These are phyloP conservation scores for Ceratobasidium sp. DNA, from an alignment of 1,284 basidiomycete species.

Conservation along the genomic window DNA sequence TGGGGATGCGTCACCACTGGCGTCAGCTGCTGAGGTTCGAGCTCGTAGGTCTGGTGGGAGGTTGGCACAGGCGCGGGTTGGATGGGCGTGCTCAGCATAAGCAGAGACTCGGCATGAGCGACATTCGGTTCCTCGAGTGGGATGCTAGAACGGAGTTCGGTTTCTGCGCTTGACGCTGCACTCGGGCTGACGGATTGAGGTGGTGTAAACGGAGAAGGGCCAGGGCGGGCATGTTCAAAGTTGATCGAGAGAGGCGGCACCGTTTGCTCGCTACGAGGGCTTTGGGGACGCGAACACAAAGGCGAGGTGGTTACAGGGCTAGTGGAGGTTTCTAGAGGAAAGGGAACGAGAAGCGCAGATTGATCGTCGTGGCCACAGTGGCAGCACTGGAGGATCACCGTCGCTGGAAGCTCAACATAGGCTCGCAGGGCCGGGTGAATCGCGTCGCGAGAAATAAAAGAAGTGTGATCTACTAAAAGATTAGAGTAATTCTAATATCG, in stretches of 20 bases:
- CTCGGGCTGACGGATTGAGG: constrained; percentile 11
- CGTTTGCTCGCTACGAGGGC: background rate
- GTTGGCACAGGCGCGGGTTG: background rate
- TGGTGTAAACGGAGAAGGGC: constrained; percentile 7
- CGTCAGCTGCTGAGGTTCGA: constrained; percentile 7
- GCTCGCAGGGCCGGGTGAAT: constrained; percentile 23
- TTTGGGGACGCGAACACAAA: constrained; percentile 20
- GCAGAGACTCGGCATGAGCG: constrained; percentile 23
- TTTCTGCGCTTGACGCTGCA: background rate
- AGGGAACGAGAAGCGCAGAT: background rate
- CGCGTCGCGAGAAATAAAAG: constrained; percentile 16
- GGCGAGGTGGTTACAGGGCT: background rate
- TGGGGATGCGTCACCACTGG: background rate
- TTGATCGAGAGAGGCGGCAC: background rate
- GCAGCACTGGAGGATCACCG: constrained; percentile 1
- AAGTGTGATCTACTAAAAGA: background rate
- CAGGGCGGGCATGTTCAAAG: background rate
- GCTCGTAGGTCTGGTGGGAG: constrained; percentile 12
- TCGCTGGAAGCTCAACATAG: constrained; percentile 14
- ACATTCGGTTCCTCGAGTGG: background rate
- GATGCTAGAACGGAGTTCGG: background rate
- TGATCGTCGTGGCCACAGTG: constrained; percentile 25
- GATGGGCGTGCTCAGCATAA: constrained; percentile 16
- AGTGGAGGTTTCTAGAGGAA: background rate
- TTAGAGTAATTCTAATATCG: background rate